Percentiles rank a stretch among this genome's conserved stretches.
Evolutionary conservation across 2,329 filamentous ascomycete species (phyloP).

Genomic region (Xylaria sp.): DNA sequence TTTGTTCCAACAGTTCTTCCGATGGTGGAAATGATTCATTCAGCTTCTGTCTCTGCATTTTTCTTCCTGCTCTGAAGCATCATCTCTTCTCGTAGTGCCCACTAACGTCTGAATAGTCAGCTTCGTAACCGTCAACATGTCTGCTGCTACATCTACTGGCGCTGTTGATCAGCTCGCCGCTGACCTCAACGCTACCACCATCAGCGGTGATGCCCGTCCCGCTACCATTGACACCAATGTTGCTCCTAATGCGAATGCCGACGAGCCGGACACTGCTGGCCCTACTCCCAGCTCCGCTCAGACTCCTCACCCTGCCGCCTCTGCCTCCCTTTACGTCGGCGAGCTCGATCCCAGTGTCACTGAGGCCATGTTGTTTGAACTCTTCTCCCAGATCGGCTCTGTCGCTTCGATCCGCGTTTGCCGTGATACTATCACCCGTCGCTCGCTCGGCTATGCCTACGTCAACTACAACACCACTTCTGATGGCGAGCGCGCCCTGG

Average conservation of each 20-base stretch:
- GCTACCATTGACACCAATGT: slow-evolving; percentile 72
- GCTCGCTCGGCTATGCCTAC: slow-evolving; percentile 97
- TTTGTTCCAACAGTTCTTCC: background rate
- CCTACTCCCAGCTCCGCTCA: slow-evolving; percentile 66
- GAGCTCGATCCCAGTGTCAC: slow-evolving; percentile 97
- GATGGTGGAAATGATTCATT: slow-evolving; percentile 2
- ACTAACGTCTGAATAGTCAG: slow-evolving; percentile 18
- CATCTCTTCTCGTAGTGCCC: slow-evolving; percentile 5
- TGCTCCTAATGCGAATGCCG: slow-evolving; percentile 46
- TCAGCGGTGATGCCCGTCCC: slow-evolving; percentile 62
- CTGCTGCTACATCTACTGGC: slow-evolving; percentile 51
- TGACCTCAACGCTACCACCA: slow-evolving; percentile 67
- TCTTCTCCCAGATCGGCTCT: slow-evolving; percentile 98
- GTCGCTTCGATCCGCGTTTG: slow-evolving; percentile 99
- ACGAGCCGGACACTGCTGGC: slow-evolving; percentile 59
- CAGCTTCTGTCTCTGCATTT: background rate
- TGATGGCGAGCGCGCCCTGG: slow-evolving; percentile 95
- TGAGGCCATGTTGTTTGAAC: slow-evolving; percentile 99
- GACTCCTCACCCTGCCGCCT: slow-evolving; percentile 77
- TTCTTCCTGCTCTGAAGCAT: background rate
- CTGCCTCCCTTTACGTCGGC: slow-evolving; percentile 96
- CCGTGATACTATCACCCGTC: slow-evolving; percentile 96
- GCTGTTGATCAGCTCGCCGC: slow-evolving; percentile 75
- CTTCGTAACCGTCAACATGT: slow-evolving; percentile 43
- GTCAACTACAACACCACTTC: slow-evolving; percentile 99